Evolutionary conservation across 257 asterid species (phyloP), one percentile per base, ranked within the genome.

Genomic region (Fraxinus americana): DNA sequence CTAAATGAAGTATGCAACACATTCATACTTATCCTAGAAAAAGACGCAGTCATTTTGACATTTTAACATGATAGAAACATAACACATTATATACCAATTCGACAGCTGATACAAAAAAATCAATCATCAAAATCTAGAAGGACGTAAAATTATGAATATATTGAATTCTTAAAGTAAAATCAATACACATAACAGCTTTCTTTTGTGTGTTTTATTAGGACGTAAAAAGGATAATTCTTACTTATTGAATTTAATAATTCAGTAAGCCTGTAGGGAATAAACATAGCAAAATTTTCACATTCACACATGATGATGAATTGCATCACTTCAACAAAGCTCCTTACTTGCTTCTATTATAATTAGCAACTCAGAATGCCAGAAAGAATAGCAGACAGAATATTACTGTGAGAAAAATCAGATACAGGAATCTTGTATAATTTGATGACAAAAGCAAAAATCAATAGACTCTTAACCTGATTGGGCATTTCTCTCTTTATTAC

Each of bases 401-500:
- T 71, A 11, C 19, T 17, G 14, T 16, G 52, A 29, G 67, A 68
- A 39, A 38, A 67, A 29, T 68, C 59, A 19, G 27, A 52, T 16
- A 23, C 32, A 77, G 7, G 0, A 27, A 69, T 35, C 2, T 63
- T 34, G 35, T 79, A 67, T 35, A 36, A 77, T 32, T 50, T 0
- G 75, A 79, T 17, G 43, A 45, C 19, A 76, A 35, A 76, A 10
- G 43, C 36, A 59, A 59, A 43, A 57, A 8, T 77, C 71, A 4
- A 71, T 17, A 25, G 43, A 74, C 27, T 21, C 34, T n/a, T 68
- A 68, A 93, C 99, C 98, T 86, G 90, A 50, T 80, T 87, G 21
- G 99, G 99, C 87, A 93, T 71, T 80, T 93, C 99, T 85, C 99
- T 93, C 86, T 76, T 87, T 39, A 96, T 85, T 43, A 96, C 96